Conservation (phyloP, 176 grass and related monocot genomes). For the Phyllostachys edulis region DNA sequence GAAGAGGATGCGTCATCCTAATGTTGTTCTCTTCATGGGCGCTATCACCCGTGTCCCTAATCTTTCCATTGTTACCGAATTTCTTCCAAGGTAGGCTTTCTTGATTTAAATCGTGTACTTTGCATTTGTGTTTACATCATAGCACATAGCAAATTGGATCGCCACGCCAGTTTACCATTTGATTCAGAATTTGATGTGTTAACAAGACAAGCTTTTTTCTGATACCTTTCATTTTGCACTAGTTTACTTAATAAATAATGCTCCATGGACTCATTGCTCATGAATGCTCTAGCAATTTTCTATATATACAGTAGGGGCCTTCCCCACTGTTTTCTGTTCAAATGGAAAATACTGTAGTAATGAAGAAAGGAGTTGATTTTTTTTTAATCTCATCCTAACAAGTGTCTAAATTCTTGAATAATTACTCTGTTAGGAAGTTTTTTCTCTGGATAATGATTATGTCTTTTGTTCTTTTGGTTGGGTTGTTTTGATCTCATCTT, state of each 20-base stretch:
- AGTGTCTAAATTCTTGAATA: not conserved
- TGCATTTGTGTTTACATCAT: not conserved
- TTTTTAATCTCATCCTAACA: not conserved
- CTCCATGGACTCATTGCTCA: not conserved
- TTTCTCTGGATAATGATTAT: conserved; percentile 1
- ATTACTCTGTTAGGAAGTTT: not conserved
- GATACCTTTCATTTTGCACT: not conserved
- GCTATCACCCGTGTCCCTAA: conserved; percentile 90
- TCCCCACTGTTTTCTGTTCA: not conserved
- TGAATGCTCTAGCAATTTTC: conserved; percentile 8
- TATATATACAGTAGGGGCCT: not conserved
- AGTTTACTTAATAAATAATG: conserved; percentile 31
- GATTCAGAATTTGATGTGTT: conserved; percentile 22
- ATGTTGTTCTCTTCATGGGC: conserved; percentile 99
- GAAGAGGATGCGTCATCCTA: conserved; percentile 88
- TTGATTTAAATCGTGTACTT: conserved; percentile 22
- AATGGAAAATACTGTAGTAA: not conserved
- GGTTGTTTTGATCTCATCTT: conserved; percentile 12
- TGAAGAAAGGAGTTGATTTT: not conserved
- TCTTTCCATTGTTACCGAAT: conserved; percentile 96
- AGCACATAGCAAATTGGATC: not conserved
- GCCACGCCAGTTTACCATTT: conserved; percentile 3
- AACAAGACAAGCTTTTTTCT: not conserved
- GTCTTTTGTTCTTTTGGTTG: not conserved
- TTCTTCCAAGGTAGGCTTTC: conserved; percentile 80